phyloP scores from a whole-genome alignment of 257 asterid genomes.

The Ajuga chamaepitys region DNA sequence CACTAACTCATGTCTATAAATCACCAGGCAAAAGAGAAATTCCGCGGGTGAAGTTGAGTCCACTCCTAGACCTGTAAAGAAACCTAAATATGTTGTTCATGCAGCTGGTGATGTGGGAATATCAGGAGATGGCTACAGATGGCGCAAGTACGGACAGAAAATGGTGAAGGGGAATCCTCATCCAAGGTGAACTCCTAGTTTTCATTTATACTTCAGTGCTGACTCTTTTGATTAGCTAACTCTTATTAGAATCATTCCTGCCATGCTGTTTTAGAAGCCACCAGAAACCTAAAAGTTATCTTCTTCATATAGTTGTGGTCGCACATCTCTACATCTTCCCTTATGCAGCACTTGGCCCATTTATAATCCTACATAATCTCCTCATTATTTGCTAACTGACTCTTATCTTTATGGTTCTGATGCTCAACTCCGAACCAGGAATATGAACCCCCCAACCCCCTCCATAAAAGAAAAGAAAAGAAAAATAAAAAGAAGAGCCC shows the following conservation, averaged over 20 bases:
- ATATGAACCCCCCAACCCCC: too few species aligned
- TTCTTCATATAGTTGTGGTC: background rate
- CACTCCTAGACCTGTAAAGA: constrained; percentile 55
- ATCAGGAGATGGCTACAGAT: constrained; percentile 92
- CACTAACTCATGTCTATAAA: constrained; percentile 17
- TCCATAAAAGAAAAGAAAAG: too few species aligned
- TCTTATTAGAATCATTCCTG: background rate
- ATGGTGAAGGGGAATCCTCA: constrained; percentile 97
- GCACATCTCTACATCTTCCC: background rate
- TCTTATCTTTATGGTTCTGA: background rate
- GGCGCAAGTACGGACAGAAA: constrained; percentile 98
- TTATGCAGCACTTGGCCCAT: background rate
- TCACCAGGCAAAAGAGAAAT: constrained; percentile 58
- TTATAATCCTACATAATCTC: background rate
- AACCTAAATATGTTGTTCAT: constrained; percentile 75
- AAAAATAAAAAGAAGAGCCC: too few species aligned
- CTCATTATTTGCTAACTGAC: background rate
- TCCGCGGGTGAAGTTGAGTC: constrained; percentile 36
- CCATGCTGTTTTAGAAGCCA: background rate
- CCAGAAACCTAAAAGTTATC: background rate
- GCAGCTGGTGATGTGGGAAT: constrained; percentile 84
- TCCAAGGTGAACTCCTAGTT: constrained; percentile 55
- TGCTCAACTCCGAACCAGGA: background rate
- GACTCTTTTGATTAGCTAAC: constrained; percentile 12
- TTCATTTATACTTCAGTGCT: constrained; percentile 2